Percentiles rank a stretch among this genome's conserved stretches.
These are phyloP conservation scores for Penicillium tannophilum DNA, from an alignment of 495 filamentous ascomycete genomes.

Conservation along the genomic window DNA sequence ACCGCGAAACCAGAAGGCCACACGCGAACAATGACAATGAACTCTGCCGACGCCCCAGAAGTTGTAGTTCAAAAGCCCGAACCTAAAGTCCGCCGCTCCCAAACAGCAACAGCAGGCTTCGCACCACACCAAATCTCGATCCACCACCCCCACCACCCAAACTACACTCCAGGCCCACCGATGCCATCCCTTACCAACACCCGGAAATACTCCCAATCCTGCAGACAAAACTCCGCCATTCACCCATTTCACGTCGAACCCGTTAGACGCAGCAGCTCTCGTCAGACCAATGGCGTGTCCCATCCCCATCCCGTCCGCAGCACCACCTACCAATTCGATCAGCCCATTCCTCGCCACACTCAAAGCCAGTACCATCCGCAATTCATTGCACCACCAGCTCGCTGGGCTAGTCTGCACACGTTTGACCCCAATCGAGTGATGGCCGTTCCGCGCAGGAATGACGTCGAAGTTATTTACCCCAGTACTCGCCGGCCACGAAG, in stretches of 20 bases:
- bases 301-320: conserved; percentile 21
- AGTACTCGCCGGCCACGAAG: conserved; percentile 43
- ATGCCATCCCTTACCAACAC: conserved; percentile 2
- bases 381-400: conserved; percentile 23
- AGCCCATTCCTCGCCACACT: conserved; percentile 30
- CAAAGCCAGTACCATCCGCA: conserved; percentile 34
- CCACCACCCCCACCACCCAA: conserved; percentile 35
- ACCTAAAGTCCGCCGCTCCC: conserved; percentile 35
- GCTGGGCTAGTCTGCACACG: conserved; percentile 21
- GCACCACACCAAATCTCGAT: conserved; percentile 20
- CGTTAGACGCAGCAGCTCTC: conserved; percentile 13
- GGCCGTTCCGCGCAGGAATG: conserved; percentile 31
- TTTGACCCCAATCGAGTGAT: conserved; percentile 27
- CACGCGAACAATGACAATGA: conserved; percentile 39
- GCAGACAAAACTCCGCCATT: conserved; percentile 14
- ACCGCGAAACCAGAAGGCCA: conserved; percentile 12
- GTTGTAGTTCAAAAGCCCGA: conserved; percentile 32
- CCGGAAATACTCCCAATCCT: conserved; percentile 24
- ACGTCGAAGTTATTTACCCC: conserved; percentile 39
- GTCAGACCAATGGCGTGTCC: conserved; percentile 4
- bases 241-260: conserved; percentile 11
- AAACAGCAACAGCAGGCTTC: conserved; percentile 23
- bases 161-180: conserved; percentile 21
- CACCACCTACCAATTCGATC: conserved; percentile 34
- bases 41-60: conserved; percentile 45